Evolutionary conservation across 1,139 yeast species (phyloP), one percentile per base, ranked within the genome.

Genomic region (Scheffersomyces illinoinensis): DNA sequence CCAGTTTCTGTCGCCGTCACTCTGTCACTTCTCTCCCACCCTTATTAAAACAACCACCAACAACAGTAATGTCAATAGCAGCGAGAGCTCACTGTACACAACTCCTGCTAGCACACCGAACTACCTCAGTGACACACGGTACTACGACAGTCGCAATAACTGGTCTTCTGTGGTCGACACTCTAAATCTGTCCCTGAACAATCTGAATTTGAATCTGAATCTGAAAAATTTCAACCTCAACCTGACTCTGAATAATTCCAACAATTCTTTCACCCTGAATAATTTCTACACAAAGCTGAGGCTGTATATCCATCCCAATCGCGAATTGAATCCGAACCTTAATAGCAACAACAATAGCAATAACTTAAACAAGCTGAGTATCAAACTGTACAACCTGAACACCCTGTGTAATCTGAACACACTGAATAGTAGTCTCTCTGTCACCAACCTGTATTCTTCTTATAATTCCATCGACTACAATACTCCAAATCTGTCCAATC

Each of bases 61-160:
- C 26, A 54, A 56, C 47, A 55, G 39, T 43, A 52, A 53, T 49
- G 53, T 51, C 17, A 47, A 53, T 43, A 26, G 50, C 18, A 47
- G 53, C 20, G 53, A 52, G 26, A 43, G 48, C 17, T 48, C 59
- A 24, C 24, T 19, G 23, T 14, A 26, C 53, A 24, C 50, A 33
- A 46, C 57, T 21, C 54, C 48, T 20, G 19, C 48, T 20, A 17
- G 26, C 19, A 8, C 54, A 14, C 43, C 43, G 1, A 33, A 33
- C 17, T 12, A 33, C 17, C 7, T 33, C 43, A 33, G 43, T 12
- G 43, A 33, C 4, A 33, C 43, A 10, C 7, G 43, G 17, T 33
- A 33, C 43, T 3, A 33, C 43, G 43, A 33, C 33, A 26, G 33
- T 33, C 17, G 43, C 43, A 8, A 14, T 14, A 33, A 10, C 17